Evolutionary conservation across 2,329 filamentous ascomycete genomes (phyloP).

Genomic region (Colletotrichum tropicale): DNA sequence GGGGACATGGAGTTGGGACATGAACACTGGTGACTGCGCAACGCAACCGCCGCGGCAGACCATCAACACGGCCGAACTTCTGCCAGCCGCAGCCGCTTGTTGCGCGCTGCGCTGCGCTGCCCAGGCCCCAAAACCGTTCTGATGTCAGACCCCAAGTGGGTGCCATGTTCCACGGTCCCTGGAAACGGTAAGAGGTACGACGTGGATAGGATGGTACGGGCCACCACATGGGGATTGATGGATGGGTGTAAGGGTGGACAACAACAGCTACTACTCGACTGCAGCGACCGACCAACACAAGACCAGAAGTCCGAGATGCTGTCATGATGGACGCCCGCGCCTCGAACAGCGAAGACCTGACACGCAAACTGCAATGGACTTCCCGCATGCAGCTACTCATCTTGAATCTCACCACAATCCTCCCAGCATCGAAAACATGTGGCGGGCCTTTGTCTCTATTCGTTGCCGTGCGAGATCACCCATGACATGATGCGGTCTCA

Average conservation of each 20-base stretch:
- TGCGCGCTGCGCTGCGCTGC: not conserved
- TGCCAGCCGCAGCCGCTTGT: constrained; percentile 3
- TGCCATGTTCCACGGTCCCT: constrained; percentile 3
- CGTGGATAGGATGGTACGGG: not conserved
- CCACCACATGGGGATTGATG: not conserved
- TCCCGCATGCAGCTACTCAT: constrained; percentile 8
- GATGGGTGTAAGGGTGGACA: not conserved
- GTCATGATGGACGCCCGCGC: not conserved
- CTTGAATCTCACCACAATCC: not conserved
- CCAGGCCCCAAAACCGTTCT: not conserved
- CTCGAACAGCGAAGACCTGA: not conserved
- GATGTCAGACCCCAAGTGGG: constrained; percentile 5
- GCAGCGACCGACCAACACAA: not conserved
- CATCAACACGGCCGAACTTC: not conserved
- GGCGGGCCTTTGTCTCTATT: constrained; percentile 11
- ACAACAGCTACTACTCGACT: not conserved
- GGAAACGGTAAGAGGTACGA: not conserved
- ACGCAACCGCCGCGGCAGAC: not conserved
- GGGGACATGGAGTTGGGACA: not conserved
- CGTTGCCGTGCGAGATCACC: constrained; percentile 12
- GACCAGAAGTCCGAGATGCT: not conserved
- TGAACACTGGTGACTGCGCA: not conserved
- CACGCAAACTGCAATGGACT: not conserved
- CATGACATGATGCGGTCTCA: constrained; percentile 7
- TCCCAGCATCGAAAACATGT: constrained; percentile 4